Conservation (phyloP, 805 yeast species). For the Yamadazyma takamatsuzukensis region DNA sequence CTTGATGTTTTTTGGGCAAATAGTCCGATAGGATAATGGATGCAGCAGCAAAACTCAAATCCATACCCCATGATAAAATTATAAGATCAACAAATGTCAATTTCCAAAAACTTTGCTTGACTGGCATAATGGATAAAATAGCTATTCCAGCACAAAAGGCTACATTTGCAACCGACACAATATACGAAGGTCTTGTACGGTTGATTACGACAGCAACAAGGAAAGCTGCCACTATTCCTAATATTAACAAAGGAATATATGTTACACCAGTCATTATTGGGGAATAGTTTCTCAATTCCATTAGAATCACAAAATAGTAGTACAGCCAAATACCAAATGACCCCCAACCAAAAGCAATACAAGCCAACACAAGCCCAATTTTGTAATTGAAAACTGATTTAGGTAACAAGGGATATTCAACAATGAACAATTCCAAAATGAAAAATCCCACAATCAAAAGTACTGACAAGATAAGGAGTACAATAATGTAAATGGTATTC, state of each 20-base stretch:
- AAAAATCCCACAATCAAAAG: conserved; percentile 39
- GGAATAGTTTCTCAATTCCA: conserved; percentile 47
- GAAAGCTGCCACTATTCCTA: conserved; percentile 56
- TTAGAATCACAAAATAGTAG: conserved; percentile 51
- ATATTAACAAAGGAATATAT: conserved; percentile 45
- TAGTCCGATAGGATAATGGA: conserved; percentile 57
- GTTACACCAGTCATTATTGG: conserved; percentile 32
- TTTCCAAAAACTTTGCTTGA: conserved; percentile 56
- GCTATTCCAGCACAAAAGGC: conserved; percentile 55
- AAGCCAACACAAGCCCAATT: conserved; percentile 45
- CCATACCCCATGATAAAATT: conserved; percentile 71
- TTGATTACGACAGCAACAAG: conserved; percentile 47
- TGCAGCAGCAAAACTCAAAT: conserved; percentile 72
- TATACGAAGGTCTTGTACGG: conserved; percentile 44
- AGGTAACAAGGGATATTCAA: conserved; percentile 54
- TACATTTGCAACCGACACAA: conserved; percentile 48
- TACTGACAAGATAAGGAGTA: conserved; percentile 52
- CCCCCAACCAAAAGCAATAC: conserved; percentile 69
- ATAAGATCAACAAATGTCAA: conserved; percentile 54
- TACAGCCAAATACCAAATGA: conserved; percentile 73
- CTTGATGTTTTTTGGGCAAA: conserved; percentile 64
- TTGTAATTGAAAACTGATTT: conserved; percentile 41
- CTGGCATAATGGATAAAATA: conserved; percentile 54
- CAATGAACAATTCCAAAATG: conserved; percentile 43
- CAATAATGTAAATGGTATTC: conserved; percentile 55